These are phyloP conservation scores for Globisporangium uncinulatum DNA, from an alignment of 352 stramenopile genomes.

Conservation along the genomic window DNA sequence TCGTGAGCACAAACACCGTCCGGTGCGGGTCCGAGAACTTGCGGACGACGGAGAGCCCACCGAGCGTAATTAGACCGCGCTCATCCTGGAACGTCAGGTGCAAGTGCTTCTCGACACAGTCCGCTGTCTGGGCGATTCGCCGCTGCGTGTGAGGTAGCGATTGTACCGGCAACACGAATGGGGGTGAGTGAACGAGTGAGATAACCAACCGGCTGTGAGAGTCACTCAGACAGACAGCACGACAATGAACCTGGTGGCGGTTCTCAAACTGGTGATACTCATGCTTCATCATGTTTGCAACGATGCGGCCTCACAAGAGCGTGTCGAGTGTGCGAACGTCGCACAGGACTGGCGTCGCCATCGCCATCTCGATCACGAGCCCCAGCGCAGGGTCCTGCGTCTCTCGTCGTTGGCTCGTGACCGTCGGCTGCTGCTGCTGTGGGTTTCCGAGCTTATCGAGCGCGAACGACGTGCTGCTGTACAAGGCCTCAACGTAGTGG, in stretches of 20 bases:
- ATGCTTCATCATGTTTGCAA: conserved; percentile 1
- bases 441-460: not conserved
- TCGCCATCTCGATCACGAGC: not conserved
- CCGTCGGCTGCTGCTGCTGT: not conserved
- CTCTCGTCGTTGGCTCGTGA: not conserved
- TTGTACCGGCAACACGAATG: not conserved
- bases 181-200: too few species aligned
- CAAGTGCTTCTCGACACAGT: conserved; percentile 3
- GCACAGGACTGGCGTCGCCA: conserved; percentile 1
- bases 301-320: not conserved
- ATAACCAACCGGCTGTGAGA: too few species aligned
- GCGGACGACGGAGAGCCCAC: not conserved
- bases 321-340: not conserved
- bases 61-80: not conserved
- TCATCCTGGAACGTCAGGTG: not conserved
- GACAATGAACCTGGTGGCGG: not conserved
- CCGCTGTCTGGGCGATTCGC: not conserved
- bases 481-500: conserved; percentile 2
- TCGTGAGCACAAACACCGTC: not conserved
- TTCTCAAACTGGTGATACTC: not conserved
- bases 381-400: not conserved
- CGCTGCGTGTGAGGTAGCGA: not conserved
- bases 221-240: not conserved
- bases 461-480: not conserved
- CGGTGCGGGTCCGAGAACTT: not conserved